These are phyloP conservation scores for Wilcoxina mikolae DNA, from an alignment of 495 filamentous ascomycete species.

Conservation along the genomic window DNA sequence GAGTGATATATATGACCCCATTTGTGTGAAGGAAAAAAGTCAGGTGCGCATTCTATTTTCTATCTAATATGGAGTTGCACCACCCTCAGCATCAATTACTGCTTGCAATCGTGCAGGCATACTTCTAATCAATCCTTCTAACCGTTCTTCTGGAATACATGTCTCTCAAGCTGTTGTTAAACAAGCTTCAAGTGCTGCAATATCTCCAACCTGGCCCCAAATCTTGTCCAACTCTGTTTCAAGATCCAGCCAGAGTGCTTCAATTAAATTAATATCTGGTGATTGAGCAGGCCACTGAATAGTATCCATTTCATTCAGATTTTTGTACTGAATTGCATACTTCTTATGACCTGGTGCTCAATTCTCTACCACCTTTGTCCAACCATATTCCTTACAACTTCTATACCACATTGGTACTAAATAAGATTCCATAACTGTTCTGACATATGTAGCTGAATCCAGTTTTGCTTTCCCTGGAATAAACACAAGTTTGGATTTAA, in stretches of 20 bases:
- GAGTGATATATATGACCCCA: no score
- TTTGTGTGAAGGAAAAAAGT: no score
- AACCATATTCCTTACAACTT: conserved; percentile 12
- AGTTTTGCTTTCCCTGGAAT: conserved; percentile 8
- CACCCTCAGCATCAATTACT: conserved; percentile 7
- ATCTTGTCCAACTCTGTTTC: conserved; percentile 9
- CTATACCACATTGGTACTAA: conserved; percentile 12
- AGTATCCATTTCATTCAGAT: conserved; percentile 1
- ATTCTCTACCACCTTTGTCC: conserved; percentile 12
- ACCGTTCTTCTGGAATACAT: not conserved
- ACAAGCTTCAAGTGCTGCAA: not conserved
- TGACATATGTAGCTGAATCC: conserved; percentile 7
- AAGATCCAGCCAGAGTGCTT: conserved; percentile 11
- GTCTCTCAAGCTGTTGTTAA: not conserved
- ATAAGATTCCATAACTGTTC: conserved; percentile 6
- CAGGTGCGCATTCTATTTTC: no score
- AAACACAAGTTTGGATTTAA: conserved; percentile 10
- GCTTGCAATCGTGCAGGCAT: conserved; percentile 8
- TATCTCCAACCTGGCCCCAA: not conserved
- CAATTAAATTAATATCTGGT: conserved; percentile 16
- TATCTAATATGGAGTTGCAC: conserved; percentile 6
- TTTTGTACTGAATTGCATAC: not conserved
- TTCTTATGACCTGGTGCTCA: conserved; percentile 11
- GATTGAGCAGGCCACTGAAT: conserved; percentile 5
- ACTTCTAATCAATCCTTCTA: conserved; percentile 8